Base-by-base conservation (phyloP, 176 grass and related monocot genomes). In the Coix lacrymajobi region DNA sequence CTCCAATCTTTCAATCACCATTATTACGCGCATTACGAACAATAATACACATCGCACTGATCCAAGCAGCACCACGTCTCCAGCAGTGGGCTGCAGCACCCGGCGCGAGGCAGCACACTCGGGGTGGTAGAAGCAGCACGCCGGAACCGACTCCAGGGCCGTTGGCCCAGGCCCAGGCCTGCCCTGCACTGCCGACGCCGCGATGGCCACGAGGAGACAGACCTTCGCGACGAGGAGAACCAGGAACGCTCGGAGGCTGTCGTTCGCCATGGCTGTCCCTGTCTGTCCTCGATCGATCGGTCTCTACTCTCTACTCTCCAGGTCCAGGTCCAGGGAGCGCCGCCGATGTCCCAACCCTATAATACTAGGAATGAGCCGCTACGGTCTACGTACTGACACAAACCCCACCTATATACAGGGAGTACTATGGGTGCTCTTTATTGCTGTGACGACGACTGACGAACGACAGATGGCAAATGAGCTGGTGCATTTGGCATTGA, bases 181-280 rank as follows among this genome's bases (percentile, higher is more conserved):
- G 7, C 17, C 69, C 45, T 88, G 46, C 81, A 61, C 87, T 16
- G 30, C n/a, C 16, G 46, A 31, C 46, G 87, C 34, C 1, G 29
- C 75, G 81, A 84, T 79, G 3, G 71, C 62, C 75, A 79, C 12
- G n/a, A 88, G 24, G 58, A 88, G 29, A 22, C 44, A 79, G 7
- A 73, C 45, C 81, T 84, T 75, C 58, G 41, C 67, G 16, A 79
- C 0, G 75, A 88, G 4, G 54, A 79, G 11, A n/a, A 79, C 46
- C 8, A 88, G 58, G 29, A 84, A n/a, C 29, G 13, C 46, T 3
- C 29, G 75, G 46, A 74, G 45, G 60, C n/a, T 58, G 2, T 2
- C 15, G 16, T 2, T 39, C 60, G n/a, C 46, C 81, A 74, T 84
- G 3, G 30, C 31, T 33, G 20, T 3, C 20, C 20, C 24, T 84